Conservation (phyloP, 148 eudicot genomes). For the Polygonum maritimum region DNA sequence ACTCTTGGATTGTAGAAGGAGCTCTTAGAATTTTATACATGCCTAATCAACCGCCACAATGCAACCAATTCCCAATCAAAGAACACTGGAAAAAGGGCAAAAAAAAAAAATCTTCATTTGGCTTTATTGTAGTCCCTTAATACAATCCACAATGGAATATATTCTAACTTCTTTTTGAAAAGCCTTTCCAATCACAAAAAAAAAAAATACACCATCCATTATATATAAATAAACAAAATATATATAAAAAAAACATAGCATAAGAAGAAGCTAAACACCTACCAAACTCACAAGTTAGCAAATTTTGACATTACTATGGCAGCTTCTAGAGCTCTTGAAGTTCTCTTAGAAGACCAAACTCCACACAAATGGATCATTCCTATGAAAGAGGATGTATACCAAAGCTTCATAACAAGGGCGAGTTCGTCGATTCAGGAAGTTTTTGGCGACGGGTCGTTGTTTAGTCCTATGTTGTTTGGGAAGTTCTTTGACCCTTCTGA, state of each 20-base stretch:
- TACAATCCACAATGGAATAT: conserved; percentile 7
- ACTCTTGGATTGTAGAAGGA: conserved; percentile 3
- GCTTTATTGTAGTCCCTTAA: not conserved
- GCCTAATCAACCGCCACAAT: conserved; percentile 8
- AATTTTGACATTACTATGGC: conserved; percentile 23
- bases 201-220: not conserved
- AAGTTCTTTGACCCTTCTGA: conserved; percentile 95
- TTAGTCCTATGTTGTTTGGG: conserved; percentile 78
- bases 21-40: not conserved
- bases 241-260: conserved; percentile 20
- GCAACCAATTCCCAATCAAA: not conserved
- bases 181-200: not conserved
- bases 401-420: conserved; percentile 33
- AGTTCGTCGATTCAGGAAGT: conserved; percentile 27
- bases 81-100: not conserved
- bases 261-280: conserved; percentile 1
- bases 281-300: not conserved
- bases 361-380: conserved; percentile 69
- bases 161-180: not conserved
- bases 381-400: conserved; percentile 53
- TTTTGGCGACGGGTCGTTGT: conserved; percentile 57
- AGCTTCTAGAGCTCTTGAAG: conserved; percentile 36
- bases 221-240: conserved; percentile 11
- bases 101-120: not conserved
- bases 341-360: conserved; percentile 42